phyloP scores from a whole-genome alignment of 1,284 basidiomycete genomes.

The Naganishia liquefaciens region DNA sequence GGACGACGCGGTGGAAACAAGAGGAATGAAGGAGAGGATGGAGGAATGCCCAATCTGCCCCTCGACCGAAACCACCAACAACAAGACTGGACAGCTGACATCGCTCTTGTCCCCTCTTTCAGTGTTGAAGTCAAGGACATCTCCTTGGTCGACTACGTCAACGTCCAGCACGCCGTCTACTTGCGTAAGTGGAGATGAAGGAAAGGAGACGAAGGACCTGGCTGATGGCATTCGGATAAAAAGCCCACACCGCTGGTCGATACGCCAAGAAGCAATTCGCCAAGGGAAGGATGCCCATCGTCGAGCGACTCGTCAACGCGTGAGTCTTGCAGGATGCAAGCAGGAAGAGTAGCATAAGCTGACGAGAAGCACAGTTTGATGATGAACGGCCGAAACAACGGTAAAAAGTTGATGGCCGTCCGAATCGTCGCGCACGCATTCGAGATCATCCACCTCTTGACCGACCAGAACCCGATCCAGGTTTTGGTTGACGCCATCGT shows the following conservation, averaged over 20 bases:
- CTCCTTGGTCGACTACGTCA: slow-evolving; percentile 97
- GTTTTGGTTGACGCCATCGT: slow-evolving; percentile 97
- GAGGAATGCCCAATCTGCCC: background rate
- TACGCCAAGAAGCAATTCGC: slow-evolving; percentile 99
- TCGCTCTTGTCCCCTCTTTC: slow-evolving; percentile 29
- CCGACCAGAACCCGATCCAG: slow-evolving; percentile 99
- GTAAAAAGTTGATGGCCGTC: slow-evolving; percentile 98
- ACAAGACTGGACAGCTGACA: slow-evolving; percentile 12
- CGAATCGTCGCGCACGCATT: slow-evolving; percentile 99
- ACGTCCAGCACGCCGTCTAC: slow-evolving; percentile 97
- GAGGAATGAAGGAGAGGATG: slow-evolving; percentile 1
- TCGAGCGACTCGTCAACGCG: slow-evolving; percentile 98
- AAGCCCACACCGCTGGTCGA: slow-evolving; percentile 93
- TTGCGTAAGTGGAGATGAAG: slow-evolving; percentile 57
- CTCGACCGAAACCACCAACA: background rate
- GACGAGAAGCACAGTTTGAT: slow-evolving; percentile 67
- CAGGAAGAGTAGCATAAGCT: slow-evolving; percentile 14
- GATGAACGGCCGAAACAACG: slow-evolving; percentile 99
- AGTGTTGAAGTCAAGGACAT: slow-evolving; percentile 99
- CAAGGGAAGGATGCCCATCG: slow-evolving; percentile 99
- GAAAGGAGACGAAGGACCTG: background rate
- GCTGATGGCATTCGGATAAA: slow-evolving; percentile 21
- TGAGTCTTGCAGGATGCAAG: slow-evolving; percentile 55
- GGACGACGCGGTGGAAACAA: background rate
- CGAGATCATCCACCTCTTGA: slow-evolving; percentile 99